Conservation (phyloP, 1,284 basidiomycete genomes). For the Meripilus lineatus region DNA sequence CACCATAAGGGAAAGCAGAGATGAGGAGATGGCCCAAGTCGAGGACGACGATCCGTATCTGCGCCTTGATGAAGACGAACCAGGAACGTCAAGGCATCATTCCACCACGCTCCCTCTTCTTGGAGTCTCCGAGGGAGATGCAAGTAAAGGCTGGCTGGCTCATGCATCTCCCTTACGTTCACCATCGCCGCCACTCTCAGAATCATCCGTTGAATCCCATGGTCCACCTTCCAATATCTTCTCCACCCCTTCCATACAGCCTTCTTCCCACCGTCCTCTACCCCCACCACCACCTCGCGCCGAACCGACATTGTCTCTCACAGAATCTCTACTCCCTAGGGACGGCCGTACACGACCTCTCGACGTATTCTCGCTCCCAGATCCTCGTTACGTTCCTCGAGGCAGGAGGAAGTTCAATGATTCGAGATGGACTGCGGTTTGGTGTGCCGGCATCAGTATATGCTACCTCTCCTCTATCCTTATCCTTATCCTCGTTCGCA, state of each 20-base stretch:
- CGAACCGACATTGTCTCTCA: slow-evolving; percentile 55
- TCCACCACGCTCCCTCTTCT: slow-evolving; percentile 51
- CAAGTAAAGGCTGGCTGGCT: slow-evolving; percentile 63
- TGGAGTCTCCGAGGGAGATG: slow-evolving; percentile 31
- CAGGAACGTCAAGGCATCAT: slow-evolving; percentile 36
- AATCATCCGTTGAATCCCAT: slow-evolving; percentile 44
- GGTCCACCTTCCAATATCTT: slow-evolving; percentile 33
- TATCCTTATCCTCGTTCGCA: slow-evolving; percentile 48
- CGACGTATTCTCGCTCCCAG: slow-evolving; percentile 69
- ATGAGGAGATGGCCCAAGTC: slow-evolving; percentile 14
- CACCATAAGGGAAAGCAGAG: slow-evolving; percentile 23
- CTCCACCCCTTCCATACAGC: slow-evolving; percentile 21
- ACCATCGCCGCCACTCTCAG: slow-evolving; percentile 40
- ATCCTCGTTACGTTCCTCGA: slow-evolving; percentile 58
- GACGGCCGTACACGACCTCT: slow-evolving; percentile 57
- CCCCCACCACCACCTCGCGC: slow-evolving; percentile 27
- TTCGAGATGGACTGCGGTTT: slow-evolving; percentile 63
- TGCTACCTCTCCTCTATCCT: slow-evolving; percentile 61
- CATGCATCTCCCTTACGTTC: slow-evolving; percentile 52
- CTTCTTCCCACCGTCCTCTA: slow-evolving; percentile 10
- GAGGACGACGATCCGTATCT: slow-evolving; percentile 74
- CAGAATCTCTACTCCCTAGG: slow-evolving; percentile 67
- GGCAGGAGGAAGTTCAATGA: slow-evolving; percentile 68
- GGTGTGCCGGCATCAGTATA: slow-evolving; percentile 52
- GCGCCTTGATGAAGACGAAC: slow-evolving; percentile 53